Percentiles rank a stretch among this genome's conserved stretches.
These are phyloP conservation scores for Pythium volutum DNA, from an alignment of 352 stramenopile genomes.

Conservation along the genomic window DNA sequence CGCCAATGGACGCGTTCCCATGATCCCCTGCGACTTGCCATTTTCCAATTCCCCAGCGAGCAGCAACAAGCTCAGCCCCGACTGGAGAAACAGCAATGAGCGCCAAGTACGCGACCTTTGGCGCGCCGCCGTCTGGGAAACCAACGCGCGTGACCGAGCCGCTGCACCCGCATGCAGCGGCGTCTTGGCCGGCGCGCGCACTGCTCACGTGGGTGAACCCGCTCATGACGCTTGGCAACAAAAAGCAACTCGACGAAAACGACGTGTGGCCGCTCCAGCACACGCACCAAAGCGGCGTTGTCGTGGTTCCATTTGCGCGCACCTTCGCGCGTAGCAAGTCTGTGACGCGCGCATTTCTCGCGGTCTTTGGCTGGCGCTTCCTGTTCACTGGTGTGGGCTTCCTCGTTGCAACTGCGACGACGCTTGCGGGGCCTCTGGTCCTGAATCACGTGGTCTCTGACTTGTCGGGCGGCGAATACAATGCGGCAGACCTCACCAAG, in stretches of 20 bases:
- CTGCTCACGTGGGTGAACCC: background rate
- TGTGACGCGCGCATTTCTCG: constrained; percentile 33
- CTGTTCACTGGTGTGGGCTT: constrained; percentile 32
- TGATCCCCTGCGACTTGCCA: no score
- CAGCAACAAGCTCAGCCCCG: no score
- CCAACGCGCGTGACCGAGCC: no score
- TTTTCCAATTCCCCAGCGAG: no score
- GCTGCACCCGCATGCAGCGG: background rate
- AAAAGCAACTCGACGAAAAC: constrained; percentile 36
- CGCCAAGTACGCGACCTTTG: no score
- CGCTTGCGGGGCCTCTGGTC: constrained; percentile 38
- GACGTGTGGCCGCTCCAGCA: constrained; percentile 43
- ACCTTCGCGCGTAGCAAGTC: constrained; percentile 32
- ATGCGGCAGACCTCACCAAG: constrained; percentile 13
- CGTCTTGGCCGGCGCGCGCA: background rate
- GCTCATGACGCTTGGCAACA: constrained; percentile 27
- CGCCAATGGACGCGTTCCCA: no score
- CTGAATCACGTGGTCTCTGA: constrained; percentile 35
- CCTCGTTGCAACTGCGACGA: constrained; percentile 38
- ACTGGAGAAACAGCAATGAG: no score
- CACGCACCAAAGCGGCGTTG: constrained; percentile 23
- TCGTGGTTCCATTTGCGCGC: constrained; percentile 20
- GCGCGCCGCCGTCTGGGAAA: no score
- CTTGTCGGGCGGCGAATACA: constrained; percentile 25
- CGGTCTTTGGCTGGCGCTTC: constrained; percentile 35